Base-by-base conservation (phyloP, 1,139 yeast species). In the Nematodospora anomalae region DNA sequence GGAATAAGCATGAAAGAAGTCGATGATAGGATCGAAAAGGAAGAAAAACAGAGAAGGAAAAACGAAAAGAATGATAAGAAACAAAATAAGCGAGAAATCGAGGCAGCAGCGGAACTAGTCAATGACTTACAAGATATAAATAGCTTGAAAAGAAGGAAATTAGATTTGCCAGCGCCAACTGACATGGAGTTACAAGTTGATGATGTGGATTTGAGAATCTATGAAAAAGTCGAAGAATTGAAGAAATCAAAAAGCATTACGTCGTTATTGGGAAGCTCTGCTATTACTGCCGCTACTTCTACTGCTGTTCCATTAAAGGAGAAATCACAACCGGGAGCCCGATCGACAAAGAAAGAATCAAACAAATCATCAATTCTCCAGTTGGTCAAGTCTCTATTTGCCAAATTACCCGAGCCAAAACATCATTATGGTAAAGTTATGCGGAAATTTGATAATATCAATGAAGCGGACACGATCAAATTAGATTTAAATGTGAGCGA, bases 1-100 rank as follows among this genome's bases (percentile, higher is more conserved):
- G 90, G 92, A 1, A 55, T 79, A 4, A 52, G 60, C 16, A 56
- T 73, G 38, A 63, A 64, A 35, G 73, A 72, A 32, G 51, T 49
- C 11, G 62, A 60, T 9, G 62, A 66, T 26, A 66, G 55, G 50
- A 63, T 57, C 52, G 68, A 52, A 38, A 60, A 55, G 35, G 55
- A 49, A 25, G 58, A 45, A 49, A 57, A 53, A 48, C 60, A 50
- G 45, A 49, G 47, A 47, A 58, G 55, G 28, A 49, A 49, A 40
- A 38, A 49, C 36, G 48, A 51, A 33, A 51, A 43, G 42, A 42
- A 51, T 38, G 38, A 42, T 41, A 31, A 27, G n/a, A 14, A 16
- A 10, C 13, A 23, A 8, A 26, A 31, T 2, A 47, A 43, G 27
- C 36, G 25, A 20, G 46, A 42, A 7, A 45, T 58, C 13, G 58